Evolutionary conservation across 1,139 yeast species (phyloP), one percentile per base, ranked within the genome.

Genomic region (Blastobotrys ciferrii): DNA sequence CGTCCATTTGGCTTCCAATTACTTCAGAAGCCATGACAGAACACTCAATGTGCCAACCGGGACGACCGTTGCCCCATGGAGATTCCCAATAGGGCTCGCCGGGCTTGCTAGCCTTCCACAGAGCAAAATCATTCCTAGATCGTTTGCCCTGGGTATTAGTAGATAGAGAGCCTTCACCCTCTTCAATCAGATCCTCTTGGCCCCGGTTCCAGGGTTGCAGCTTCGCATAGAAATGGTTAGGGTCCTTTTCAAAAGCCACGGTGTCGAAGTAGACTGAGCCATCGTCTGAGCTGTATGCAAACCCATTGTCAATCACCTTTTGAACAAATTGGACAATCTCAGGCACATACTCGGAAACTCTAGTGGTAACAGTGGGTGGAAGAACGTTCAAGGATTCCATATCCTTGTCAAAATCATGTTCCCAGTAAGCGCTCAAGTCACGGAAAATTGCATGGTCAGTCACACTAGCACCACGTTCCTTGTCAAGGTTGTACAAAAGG

Each of bases 41-140:
- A 75, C 99, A 92, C 70, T 92, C 99, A 67, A 92, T 92, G 66
- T 92, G 99, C 99, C 99, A 92, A 1, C 99, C 99, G 2, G 99
- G 99, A 67, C 99, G 84, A 44, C 98, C 99, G 52, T 76, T 75
- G 32, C 98, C 98, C 98, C 98, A 92, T 36, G 94, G 91, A 2
- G 96, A 87, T 2, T 76, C 77, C 98, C 98, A 92, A 41, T 82
- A 78, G 15, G 99, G 99, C 71, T 92, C 99, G 59, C 99, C 99
- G 1, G 95, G 92, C 65, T 92, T 92, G 13, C 96, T 86, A 1
- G 92, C 82, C 67, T 92, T 92, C 99, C 99, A 92, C 38, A 92
- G 75, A 0, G 98, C 98, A 70, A 92, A 92, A 68, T 92, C 99
- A 28, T 88, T 86, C 3, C 85, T 69, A 51, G 81, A 84, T 59